phyloP scores from a whole-genome alignment of 1,139 yeast species.

The Pichia sp. region DNA sequence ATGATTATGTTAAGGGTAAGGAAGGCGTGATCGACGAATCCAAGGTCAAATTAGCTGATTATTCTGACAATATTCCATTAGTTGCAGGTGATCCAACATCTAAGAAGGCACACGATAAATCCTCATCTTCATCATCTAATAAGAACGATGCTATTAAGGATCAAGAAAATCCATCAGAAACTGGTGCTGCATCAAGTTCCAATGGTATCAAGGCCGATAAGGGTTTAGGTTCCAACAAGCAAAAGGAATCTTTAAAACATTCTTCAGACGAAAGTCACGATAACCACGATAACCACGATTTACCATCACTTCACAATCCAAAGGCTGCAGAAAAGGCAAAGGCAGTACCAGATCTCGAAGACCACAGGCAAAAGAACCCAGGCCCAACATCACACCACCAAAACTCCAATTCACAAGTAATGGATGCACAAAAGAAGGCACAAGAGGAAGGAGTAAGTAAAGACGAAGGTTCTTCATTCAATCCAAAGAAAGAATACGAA shows the following conservation, averaged over 20 bases:
- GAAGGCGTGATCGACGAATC: conserved; percentile 33
- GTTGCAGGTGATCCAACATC: conserved; percentile 24
- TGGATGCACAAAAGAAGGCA: conserved; percentile 17
- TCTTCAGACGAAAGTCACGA: background rate
- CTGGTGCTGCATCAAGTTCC: background rate
- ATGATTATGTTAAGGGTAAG: conserved; percentile 28
- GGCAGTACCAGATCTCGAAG: too few species aligned
- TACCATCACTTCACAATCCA: too few species aligned
- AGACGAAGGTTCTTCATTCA: conserved; percentile 14
- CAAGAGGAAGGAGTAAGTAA: conserved; percentile 10
- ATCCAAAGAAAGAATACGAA: conserved; percentile 11
- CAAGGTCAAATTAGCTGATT: conserved; percentile 32
- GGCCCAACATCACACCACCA: too few species aligned
- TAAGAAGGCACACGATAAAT: conserved; percentile 13
- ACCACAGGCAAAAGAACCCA: too few species aligned
- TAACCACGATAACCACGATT: too few species aligned
- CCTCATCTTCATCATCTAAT: background rate
- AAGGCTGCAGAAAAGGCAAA: background rate
- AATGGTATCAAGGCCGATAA: conserved; percentile 13
- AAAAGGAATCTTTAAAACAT: conserved; percentile 8
- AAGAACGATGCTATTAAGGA: too few species aligned
- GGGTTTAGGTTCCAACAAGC: conserved; percentile 6
- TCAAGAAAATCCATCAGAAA: too few species aligned
- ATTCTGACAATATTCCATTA: conserved; percentile 16
- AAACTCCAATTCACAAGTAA: conserved; percentile 1